A percentile compares a stretch with the other conserved stretches of the same genome.
phyloP scores from a whole-genome alignment of 2,329 filamentous ascomycete species.

The Microcera coccophila region DNA sequence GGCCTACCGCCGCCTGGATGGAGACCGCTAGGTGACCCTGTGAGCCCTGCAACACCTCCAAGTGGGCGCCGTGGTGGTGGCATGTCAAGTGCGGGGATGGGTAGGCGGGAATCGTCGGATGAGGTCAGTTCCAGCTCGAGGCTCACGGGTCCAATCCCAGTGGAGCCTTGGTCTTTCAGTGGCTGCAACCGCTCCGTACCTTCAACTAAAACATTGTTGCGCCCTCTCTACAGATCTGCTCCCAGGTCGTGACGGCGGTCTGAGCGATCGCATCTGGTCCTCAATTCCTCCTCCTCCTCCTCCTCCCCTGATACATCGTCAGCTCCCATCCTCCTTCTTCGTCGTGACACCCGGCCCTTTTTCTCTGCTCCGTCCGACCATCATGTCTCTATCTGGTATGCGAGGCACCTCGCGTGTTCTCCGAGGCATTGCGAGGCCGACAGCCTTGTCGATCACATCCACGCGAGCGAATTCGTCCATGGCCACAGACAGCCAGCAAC shows the following conservation, averaged over 20 bases:
- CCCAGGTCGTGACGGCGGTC: not conserved
- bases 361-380: too few species aligned
- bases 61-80: not conserved
- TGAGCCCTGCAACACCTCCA: not conserved
- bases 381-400: constrained; percentile 48
- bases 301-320: constrained; percentile 4
- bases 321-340: constrained; percentile 2
- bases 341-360: too few species aligned
- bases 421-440: constrained; percentile 37
- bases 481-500: constrained; percentile 55
- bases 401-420: constrained; percentile 48
- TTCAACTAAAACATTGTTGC: too few species aligned
- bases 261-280: not conserved
- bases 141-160: too few species aligned
- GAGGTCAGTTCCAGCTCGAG: not conserved
- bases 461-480: constrained; percentile 30
- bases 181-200: not conserved
- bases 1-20: not conserved
- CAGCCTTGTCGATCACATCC: constrained; percentile 19
- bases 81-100: not conserved
- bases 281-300: not conserved
- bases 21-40: not conserved
- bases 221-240: not conserved
- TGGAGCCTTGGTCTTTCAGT: not conserved
- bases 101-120: not conserved